Percentiles rank a stretch among this genome's conserved stretches.
These are phyloP conservation scores for Chenopodium berlandieri DNA, from an alignment of 148 eudicot species.

Conservation along the genomic window DNA sequence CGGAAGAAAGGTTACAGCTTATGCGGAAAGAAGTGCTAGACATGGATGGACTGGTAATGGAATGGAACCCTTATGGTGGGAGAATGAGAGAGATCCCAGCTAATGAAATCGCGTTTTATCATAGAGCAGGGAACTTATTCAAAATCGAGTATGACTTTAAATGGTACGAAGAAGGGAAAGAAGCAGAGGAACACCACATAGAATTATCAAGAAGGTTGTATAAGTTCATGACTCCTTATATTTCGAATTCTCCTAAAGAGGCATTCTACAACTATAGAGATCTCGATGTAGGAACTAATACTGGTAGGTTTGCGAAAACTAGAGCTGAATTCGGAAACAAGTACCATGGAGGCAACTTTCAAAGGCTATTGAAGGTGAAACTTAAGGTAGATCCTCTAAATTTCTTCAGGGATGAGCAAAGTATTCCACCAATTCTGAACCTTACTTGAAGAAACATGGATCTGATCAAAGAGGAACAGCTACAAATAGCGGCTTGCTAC, in stretches of 20 bases:
- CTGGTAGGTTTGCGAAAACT: not conserved
- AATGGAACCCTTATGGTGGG: not conserved
- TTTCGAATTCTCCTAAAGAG: not conserved
- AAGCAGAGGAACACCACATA: conserved; percentile 13
- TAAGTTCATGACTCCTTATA: conserved; percentile 4
- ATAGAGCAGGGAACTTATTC: conserved; percentile 20
- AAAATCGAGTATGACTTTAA: conserved; percentile 28
- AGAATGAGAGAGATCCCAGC: not conserved
- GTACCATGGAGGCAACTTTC: not conserved
- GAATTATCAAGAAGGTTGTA: conserved; percentile 17
- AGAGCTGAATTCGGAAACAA: not conserved
- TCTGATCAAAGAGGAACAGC: too few relatives aligned
- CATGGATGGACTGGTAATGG: conserved; percentile 18
- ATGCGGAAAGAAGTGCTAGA: not conserved
- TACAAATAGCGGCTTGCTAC: too few relatives aligned
- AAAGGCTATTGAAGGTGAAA: not conserved
- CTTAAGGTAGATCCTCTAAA: not conserved
- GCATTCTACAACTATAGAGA: conserved; percentile 18
- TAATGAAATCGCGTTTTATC: not conserved
- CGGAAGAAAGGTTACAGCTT: not conserved
- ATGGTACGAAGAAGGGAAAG: conserved; percentile 11
- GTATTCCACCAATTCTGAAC: not conserved
- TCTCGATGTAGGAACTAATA: not conserved
- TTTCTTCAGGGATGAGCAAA: not conserved
- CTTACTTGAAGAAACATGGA: not conserved